A percentile compares a stretch with the other conserved stretches of the same genome.
These are phyloP conservation scores for Debaryomyces sp. DNA, from an alignment of 1,139 yeast genomes.

Conservation along the genomic window DNA sequence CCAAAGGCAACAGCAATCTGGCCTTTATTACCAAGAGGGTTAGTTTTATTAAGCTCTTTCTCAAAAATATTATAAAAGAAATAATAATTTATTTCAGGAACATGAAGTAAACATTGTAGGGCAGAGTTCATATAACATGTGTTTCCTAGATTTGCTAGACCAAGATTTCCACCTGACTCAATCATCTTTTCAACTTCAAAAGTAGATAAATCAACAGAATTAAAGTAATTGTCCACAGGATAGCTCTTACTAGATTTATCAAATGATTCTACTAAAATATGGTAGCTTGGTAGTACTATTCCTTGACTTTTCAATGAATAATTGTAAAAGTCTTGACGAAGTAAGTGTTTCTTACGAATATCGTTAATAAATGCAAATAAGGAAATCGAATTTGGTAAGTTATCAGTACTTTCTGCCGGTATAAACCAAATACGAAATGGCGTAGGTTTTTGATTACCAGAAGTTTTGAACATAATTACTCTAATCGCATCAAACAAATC, in stretches of 20 bases:
- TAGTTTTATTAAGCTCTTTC: conserved; percentile 68
- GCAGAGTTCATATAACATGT: conserved; percentile 98
- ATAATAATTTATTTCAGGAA: conserved; percentile 81
- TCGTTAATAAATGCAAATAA: conserved; percentile 33
- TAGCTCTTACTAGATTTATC: conserved; percentile 26
- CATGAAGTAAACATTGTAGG: conserved; percentile 82
- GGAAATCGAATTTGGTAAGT: conserved; percentile 27
- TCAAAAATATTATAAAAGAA: conserved; percentile 65
- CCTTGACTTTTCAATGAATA: conserved; percentile 37
- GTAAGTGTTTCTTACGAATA: conserved; percentile 32
- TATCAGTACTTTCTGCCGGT: conserved; percentile 25
- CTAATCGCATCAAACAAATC: conserved; percentile 33
- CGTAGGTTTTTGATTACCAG: conserved; percentile 14
- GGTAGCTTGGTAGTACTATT: conserved; percentile 28
- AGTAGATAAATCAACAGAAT: conserved; percentile 19
- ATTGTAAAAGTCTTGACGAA: conserved; percentile 26
- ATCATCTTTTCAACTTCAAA: conserved; percentile 18
- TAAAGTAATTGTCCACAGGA: conserved; percentile 34
- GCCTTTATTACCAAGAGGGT: conserved; percentile 83
- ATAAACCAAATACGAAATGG: conserved; percentile 45
- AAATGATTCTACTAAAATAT: conserved; percentile 35
- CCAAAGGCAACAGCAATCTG: conserved; percentile 79
- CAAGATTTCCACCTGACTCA: conserved; percentile 45
- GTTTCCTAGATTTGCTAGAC: conserved; percentile 84
- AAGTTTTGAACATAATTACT: conserved; percentile 21